A percentile compares a stretch with the other conserved stretches of the same genome.
Evolutionary conservation across 1,284 basidiomycete species (phyloP).

Genomic region (Phellopilus nigrolimitatus): DNA sequence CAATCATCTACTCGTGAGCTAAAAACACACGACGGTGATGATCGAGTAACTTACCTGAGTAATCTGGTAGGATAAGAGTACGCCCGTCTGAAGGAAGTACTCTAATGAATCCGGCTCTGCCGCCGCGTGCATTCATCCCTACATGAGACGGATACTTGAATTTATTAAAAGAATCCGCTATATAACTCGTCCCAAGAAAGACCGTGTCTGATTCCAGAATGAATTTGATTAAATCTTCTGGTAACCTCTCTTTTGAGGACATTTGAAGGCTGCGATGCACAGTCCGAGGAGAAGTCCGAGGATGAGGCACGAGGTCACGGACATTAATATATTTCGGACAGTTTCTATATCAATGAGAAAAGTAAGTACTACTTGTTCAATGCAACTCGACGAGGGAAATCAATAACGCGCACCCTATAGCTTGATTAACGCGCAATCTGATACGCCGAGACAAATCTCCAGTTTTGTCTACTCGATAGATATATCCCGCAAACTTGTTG

Average conservation of each 20-base stretch:
- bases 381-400: background rate
- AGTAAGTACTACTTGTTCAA: background rate
- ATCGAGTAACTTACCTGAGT: slow-evolving; percentile 49
- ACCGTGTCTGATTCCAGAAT: slow-evolving; percentile 47
- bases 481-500: slow-evolving; percentile 57
- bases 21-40: slow-evolving; percentile 6
- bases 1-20: background rate
- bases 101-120: slow-evolving; percentile 54
- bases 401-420: slow-evolving; percentile 44
- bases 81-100: slow-evolving; percentile 48
- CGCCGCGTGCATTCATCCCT: slow-evolving; percentile 62
- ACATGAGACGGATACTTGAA: slow-evolving; percentile 47
- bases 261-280: slow-evolving; percentile 33
- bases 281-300: slow-evolving; percentile 36
- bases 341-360: slow-evolving; percentile 43
- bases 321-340: slow-evolving; percentile 65
- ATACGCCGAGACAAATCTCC: slow-evolving; percentile 26
- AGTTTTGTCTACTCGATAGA: slow-evolving; percentile 31
- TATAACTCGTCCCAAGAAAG: slow-evolving; percentile 52
- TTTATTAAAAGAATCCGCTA: slow-evolving; percentile 34
- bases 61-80: slow-evolving; percentile 57
- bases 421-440: slow-evolving; percentile 43
- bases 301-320: slow-evolving; percentile 41
- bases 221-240: slow-evolving; percentile 43
- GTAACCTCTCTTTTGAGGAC: slow-evolving; percentile 37